Evolutionary conservation across 805 yeast species (phyloP).

Genomic region (Sugiyamaella chiloensis): DNA sequence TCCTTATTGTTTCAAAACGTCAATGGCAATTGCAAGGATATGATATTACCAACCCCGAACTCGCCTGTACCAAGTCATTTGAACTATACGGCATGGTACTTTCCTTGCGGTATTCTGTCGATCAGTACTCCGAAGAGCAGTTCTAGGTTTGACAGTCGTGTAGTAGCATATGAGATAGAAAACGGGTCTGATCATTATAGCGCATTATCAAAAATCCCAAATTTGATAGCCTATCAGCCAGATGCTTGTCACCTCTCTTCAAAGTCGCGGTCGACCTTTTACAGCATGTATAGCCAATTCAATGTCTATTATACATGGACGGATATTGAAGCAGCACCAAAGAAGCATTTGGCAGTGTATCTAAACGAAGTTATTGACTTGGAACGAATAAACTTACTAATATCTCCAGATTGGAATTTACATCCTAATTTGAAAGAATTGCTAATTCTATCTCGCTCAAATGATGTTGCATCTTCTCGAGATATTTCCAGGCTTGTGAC

Average conservation of each 20-base stretch:
- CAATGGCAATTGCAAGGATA: conserved; percentile 81
- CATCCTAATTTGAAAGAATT: neutral
- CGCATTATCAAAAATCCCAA: conserved; percentile 57
- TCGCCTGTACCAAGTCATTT: conserved; percentile 53
- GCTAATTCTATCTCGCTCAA: neutral
- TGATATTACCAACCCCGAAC: conserved; percentile 60
- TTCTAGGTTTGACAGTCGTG: neutral
- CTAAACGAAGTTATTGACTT: conserved; percentile 77
- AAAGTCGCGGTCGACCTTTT: conserved; percentile 58
- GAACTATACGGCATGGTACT: conserved; percentile 72
- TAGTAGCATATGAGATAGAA: neutral
- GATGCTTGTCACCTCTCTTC: conserved; percentile 77
- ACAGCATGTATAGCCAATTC: conserved; percentile 52
- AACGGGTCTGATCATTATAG: conserved; percentile 1
- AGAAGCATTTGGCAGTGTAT: conserved; percentile 67
- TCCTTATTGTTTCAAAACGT: conserved; percentile 86
- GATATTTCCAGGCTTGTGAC: conserved; percentile 5
- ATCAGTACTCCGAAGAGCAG: conserved; percentile 27
- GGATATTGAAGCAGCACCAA: conserved; percentile 54
- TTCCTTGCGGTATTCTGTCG: conserved; percentile 67
- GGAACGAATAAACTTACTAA: conserved; percentile 66
- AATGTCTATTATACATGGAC: conserved; percentile 81
- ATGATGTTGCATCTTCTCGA: neutral
- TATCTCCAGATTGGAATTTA: conserved; percentile 47
- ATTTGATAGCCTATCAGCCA: conserved; percentile 56